Base-by-base conservation (phyloP, 768 basidiomycete species). In the Boletus rubescentipes region DNA sequence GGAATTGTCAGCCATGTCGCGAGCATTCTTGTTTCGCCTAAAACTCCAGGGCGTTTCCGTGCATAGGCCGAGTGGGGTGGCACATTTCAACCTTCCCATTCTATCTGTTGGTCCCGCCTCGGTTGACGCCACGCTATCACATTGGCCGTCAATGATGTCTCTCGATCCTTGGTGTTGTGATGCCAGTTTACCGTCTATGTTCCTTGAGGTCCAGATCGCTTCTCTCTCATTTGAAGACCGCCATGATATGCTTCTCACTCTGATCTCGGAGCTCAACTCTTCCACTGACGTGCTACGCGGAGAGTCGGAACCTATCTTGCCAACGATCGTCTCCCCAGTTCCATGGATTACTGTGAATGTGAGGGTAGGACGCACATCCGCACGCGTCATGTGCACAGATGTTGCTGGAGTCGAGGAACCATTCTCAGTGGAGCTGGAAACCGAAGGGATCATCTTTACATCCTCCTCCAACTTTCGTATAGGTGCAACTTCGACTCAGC, bases 81-180 rank as follows among this genome's bases (percentile, higher is more conserved):
- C 57, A 63, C 58, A 46, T 64, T 76, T 55, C 39, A 54, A 45
- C 31, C 34, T 38, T 56, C 61, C 57, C 9, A 32, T 71, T 43
- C n/a, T 71, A 34, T 54, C 46, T 75, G 54, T 85, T 15, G 76
- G 77, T 29, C 46, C 56, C 12, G 53, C 50, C 44, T 60, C 61
- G 12, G 42, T 62, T 21, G 65, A 70, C 5, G 49, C 78, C 15
- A 67, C 87, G 21, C 67, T 76, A 20, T 78, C 78, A 3, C 82
- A 84, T 65, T 90, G 86, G 86, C 83, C 85, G 9, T 66, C 77
- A 38, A 82, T 85, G 60, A 65, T 85, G 40, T 56, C 70, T 12
- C n/a, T 49, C 18, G 37, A 46, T 51, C 44, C 39, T 40, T 40
- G 34, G 46, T 40, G 43, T 43, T 82, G 80, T 21, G 85, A 86